Base-by-base conservation (phyloP, 306 rosid genomes). In the Pyrus bretschneideri region DNA sequence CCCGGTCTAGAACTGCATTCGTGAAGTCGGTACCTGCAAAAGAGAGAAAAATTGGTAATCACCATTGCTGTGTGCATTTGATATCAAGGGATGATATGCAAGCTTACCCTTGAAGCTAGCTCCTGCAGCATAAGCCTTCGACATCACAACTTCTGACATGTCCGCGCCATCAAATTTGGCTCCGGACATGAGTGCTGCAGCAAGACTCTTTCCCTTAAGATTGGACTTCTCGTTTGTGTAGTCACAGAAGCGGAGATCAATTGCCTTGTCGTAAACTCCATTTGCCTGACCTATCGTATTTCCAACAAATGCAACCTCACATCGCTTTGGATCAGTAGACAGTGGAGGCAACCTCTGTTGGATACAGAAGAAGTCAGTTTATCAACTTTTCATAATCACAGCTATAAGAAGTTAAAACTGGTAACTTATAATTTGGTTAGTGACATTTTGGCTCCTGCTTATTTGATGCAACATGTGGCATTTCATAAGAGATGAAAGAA, bases 81-180 rank as follows among this genome's bases (percentile, higher is more conserved):
- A 70, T 31, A 59, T 12, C 14, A 6, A 57, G 27, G 27, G 46
- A 73, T 45, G 72, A 44, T n/a, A 49, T n/a, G 40, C 55, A 66
- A 64, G 30, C 6, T 74, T 89, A 92, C 98, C 96, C 85, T 83
- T 87, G 84, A 94, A 94, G 90, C 97, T 94, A 76, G 88, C 97
- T 69, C 91, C 89, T 60, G 72, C 98, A 21, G 98, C 97, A 73
- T 92, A 95, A 58, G 97, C 98, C 84, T 92, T 95, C 15, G 98
- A 95, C 98, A 95, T 94, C 46, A 94, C 89, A 59, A 94, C 98
- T 83, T 94, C 98, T 35, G 96, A 0, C 96, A 94, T 91, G 91
- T 94, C 97, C 13, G 98, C 98, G 60, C 98, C 97, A 79, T 95
- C 97, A 78, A 95, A 95, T 88, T 89, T 95, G 13, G 98, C 97